Percentiles rank a stretch among this genome's conserved stretches.
These are phyloP conservation scores for Serpula lacrymans DNA, from an alignment of 768 basidiomycete species.

Conservation along the genomic window DNA sequence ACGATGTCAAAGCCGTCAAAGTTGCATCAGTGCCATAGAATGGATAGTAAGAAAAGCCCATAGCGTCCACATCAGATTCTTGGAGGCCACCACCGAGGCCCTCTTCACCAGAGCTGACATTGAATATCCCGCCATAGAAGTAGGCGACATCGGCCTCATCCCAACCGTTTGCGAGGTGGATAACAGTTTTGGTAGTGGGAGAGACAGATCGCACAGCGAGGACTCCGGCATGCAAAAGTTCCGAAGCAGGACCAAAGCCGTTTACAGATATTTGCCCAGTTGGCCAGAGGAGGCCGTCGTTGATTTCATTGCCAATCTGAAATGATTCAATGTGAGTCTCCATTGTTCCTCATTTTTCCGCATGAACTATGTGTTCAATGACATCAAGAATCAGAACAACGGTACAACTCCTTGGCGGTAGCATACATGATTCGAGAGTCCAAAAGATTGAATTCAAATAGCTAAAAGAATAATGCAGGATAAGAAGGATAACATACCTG, in stretches of 20 bases:
- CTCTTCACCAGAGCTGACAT: constrained; percentile 17
- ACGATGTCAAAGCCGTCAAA: constrained; percentile 43
- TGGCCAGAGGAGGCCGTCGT: constrained; percentile 38
- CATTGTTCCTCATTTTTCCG: no score
- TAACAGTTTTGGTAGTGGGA: constrained; percentile 45
- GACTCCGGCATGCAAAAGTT: constrained; percentile 36
- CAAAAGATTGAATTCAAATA: no score
- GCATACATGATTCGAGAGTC: no score
- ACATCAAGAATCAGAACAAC: no score
- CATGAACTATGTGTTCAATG: no score
- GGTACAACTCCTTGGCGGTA: no score
- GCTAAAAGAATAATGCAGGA: not conserved
- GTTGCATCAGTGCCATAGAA: constrained; percentile 62
- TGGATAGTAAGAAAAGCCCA: constrained; percentile 66
- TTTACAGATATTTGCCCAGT: constrained; percentile 30
- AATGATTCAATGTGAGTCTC: no score
- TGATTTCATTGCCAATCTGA: constrained; percentile 39
- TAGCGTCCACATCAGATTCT: constrained; percentile 48
- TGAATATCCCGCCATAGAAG: constrained; percentile 53
- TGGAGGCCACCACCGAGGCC: constrained; percentile 39
- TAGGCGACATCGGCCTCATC: constrained; percentile 39
- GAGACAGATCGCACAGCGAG: constrained; percentile 17
- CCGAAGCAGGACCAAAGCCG: constrained; percentile 29
- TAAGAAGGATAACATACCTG: constrained; percentile 30
- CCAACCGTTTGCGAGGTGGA: constrained; percentile 68